A percentile compares a stretch with the other conserved stretches of the same genome.
These are phyloP conservation scores for Shiraia bambusicola DNA, from an alignment of 2,329 filamentous ascomycete species.

Conservation along the genomic window DNA sequence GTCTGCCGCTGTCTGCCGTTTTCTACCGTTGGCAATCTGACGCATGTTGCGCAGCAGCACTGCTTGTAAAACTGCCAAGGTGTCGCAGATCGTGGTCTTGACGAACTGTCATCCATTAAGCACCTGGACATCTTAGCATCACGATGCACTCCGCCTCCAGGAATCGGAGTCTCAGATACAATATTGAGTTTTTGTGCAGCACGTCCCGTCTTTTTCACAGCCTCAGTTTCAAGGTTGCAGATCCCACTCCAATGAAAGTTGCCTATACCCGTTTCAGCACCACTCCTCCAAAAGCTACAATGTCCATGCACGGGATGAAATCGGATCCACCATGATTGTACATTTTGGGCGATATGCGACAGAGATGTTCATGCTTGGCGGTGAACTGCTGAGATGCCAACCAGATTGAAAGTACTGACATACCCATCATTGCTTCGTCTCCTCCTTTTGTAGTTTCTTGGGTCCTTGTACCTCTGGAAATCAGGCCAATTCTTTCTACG, in stretches of 20 bases:
- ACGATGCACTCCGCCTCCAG: slow-evolving; percentile 3
- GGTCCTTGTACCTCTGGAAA: slow-evolving; percentile 16
- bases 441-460: slow-evolving; percentile 19
- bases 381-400: slow-evolving; percentile 19
- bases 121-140: slow-evolving; percentile 5
- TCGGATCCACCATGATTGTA: slow-evolving; percentile 16
- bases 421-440: slow-evolving; percentile 24
- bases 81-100: slow-evolving; percentile 22
- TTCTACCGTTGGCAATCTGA: slow-evolving; percentile 13
- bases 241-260: slow-evolving; percentile 19
- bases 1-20: background rate
- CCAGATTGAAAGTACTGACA: slow-evolving; percentile 34
- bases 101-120: slow-evolving; percentile 18
- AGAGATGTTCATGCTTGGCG: slow-evolving; percentile 18
- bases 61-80: slow-evolving; percentile 27
- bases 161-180: background rate
- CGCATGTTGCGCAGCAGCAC: slow-evolving; percentile 27
- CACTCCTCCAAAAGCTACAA: slow-evolving; percentile 4
- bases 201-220: slow-evolving; percentile 16
- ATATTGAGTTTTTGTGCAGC: slow-evolving; percentile 4
- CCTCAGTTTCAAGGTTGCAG: slow-evolving; percentile 27
- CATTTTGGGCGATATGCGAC: slow-evolving; percentile 31
- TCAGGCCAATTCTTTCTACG: slow-evolving; percentile 21
- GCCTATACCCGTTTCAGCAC: slow-evolving; percentile 17
- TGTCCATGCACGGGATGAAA: slow-evolving; percentile 9